phyloP scores from a whole-genome alignment of 192 early-diverging fungal species.

The Mycoemilia scoparia region DNA sequence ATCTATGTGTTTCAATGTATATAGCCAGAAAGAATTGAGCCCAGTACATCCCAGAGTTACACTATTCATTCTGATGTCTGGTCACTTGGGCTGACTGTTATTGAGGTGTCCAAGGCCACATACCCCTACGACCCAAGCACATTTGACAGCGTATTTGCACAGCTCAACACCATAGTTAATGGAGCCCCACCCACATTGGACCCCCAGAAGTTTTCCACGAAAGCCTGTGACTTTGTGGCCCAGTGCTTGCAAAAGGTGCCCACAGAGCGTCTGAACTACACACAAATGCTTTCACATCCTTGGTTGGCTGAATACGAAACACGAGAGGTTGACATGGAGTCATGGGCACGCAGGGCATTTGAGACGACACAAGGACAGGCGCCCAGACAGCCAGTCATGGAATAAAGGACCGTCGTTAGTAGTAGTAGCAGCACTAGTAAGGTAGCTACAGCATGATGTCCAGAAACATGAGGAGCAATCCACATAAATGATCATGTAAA shows the following conservation, averaged over 20 bases:
- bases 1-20: slow-evolving; percentile 10
- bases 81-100: slow-evolving; percentile 73
- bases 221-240: slow-evolving; percentile 61
- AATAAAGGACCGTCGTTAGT: too few species aligned
- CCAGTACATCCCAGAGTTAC: slow-evolving; percentile 40
- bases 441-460: too few species aligned
- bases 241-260: slow-evolving; percentile 59
- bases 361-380: slow-evolving; percentile 4
- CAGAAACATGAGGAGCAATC: too few species aligned
- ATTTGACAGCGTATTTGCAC: slow-evolving; percentile 65
- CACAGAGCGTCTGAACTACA: slow-evolving; percentile 51
- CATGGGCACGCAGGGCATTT: slow-evolving; percentile 52
- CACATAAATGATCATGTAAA: too few species aligned
- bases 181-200: slow-evolving; percentile 61
- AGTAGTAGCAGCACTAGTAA: too few species aligned
- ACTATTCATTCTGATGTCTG: slow-evolving; percentile 85
- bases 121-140: slow-evolving; percentile 57
- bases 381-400: too few species aligned
- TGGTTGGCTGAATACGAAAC: slow-evolving; percentile 50
- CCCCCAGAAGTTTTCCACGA: slow-evolving; percentile 37
- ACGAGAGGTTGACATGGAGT: slow-evolving; percentile 59
- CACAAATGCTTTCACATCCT: slow-evolving; percentile 53
- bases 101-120: slow-evolving; percentile 65
- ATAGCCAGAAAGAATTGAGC: slow-evolving; percentile 77
- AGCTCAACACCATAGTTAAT: slow-evolving; percentile 69